phyloP scores from a whole-genome alignment of 768 basidiomycete species.

The Auriscalpium microsporum region DNA sequence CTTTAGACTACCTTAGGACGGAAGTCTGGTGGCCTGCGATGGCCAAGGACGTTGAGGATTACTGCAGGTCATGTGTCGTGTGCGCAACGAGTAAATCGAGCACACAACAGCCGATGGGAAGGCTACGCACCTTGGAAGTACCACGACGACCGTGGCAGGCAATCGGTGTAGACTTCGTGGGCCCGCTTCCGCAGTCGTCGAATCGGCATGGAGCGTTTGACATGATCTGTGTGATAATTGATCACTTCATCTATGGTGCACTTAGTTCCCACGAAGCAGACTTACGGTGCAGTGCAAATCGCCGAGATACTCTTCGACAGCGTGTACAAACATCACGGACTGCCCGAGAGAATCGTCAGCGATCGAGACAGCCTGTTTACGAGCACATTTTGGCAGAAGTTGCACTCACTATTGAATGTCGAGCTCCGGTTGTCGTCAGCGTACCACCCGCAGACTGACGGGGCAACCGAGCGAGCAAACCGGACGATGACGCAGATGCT shows the following conservation, averaged over 20 bases:
- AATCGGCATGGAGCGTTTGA: constrained; percentile 17
- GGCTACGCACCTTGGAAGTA: not conserved
- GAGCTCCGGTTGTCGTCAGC: constrained; percentile 30
- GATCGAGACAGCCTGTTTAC: constrained; percentile 37
- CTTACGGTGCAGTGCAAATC: constrained; percentile 25
- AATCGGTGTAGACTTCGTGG: constrained; percentile 16
- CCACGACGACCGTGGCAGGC: constrained; percentile 11
- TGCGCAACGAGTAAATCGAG: constrained; percentile 10
- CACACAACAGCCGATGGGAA: constrained; percentile 8
- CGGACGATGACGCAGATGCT: constrained; percentile 26
- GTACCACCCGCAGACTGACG: constrained; percentile 37
- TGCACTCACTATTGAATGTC: constrained; percentile 23
- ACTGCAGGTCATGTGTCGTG: constrained; percentile 5
- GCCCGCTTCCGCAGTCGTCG: constrained; percentile 12
- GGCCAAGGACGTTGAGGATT: constrained; percentile 7
- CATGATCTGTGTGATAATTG: constrained; percentile 18
- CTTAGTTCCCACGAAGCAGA: constrained; percentile 22
- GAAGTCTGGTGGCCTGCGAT: constrained; percentile 16
- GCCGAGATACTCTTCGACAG: constrained; percentile 28
- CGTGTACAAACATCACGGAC: constrained; percentile 31
- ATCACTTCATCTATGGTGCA: constrained; percentile 12
- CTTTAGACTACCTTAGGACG: constrained; percentile 9
- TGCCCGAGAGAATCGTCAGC: constrained; percentile 30
- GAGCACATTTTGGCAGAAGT: constrained; percentile 31
- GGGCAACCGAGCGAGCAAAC: constrained; percentile 29